A percentile compares a stretch with the other conserved stretches of the same genome.
These are phyloP conservation scores for Fusarium nanum DNA, from an alignment of 2,329 filamentous ascomycete genomes.

Conservation along the genomic window DNA sequence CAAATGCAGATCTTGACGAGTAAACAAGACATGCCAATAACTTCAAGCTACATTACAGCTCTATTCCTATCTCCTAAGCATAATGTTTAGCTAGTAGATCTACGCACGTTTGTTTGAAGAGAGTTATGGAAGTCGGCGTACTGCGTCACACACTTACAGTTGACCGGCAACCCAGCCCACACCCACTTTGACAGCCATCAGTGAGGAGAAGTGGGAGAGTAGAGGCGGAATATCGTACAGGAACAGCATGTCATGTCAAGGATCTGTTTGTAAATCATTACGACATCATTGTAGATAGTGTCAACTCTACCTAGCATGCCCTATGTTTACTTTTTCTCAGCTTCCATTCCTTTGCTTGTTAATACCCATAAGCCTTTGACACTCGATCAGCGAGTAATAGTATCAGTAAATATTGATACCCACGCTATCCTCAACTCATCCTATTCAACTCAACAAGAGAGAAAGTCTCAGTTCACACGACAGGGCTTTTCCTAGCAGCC, in stretches of 20 bases:
- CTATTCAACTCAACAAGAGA: conserved; percentile 27
- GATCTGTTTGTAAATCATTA: conserved; percentile 16
- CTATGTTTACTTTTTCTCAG: conserved; percentile 10
- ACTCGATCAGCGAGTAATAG: too few relatives aligned
- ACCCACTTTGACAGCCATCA: conserved; percentile 15
- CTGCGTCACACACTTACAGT: conserved; percentile 29
- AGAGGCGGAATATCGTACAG: background rate
- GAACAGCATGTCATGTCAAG: conserved; percentile 6
- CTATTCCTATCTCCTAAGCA: background rate
- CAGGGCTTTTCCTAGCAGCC: conserved; percentile 21
- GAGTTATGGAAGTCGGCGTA: conserved; percentile 9
- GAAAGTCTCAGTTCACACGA: conserved; percentile 14
- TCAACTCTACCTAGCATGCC: background rate
- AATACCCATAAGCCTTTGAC: background rate
- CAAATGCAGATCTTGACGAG: background rate
- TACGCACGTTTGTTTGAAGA: background rate
- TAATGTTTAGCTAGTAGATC: background rate
- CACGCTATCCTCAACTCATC: conserved; percentile 10
- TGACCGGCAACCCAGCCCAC: conserved; percentile 10
- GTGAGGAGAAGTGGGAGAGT: conserved; percentile 16
- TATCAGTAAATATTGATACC: conserved; percentile 16
- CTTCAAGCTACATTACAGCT: background rate
- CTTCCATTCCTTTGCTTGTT: background rate
- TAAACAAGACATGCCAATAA: background rate
- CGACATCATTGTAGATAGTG: background rate